Evolutionary conservation across 2,329 filamentous ascomycete species (phyloP), one percentile per base, ranked within the genome.

Genomic region (Leptosphaerulina australis): DNA sequence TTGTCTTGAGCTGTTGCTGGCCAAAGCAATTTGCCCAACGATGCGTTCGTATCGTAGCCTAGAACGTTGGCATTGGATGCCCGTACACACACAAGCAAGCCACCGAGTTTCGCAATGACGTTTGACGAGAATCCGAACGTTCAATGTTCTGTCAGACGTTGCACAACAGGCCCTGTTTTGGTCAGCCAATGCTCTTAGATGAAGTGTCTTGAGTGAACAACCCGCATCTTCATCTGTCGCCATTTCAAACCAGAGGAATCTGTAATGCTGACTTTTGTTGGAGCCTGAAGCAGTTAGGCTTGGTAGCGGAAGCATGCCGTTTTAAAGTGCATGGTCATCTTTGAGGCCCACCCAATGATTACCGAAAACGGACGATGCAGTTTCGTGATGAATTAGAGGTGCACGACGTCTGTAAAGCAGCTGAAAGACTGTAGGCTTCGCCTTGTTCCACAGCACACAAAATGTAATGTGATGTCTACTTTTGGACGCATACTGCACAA

Each of bases 61-160:
- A 12, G 17, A n/a, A 15, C n/a, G 21, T 22, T 20, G 35, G 26
- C 15, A 46, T 43, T 41, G 35, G 41, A 9, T 18, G 12, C 29
- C 26, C 21, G n/a, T 26, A 33, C 35, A 37, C 30, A 28, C 36
- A 22, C 35, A 37, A 18, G 21, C 21, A 45, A 45, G 48, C 48
- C 48, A 46, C 31, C 17, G 36, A 17, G 48, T 51, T 46, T 41
- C 48, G 44, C 34, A 43, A 33, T 45, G 50, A 49, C 53, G 49
- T 46, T 45, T 36, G 53, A 53, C 53, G 52, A 56, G 39, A 50
- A 60, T 39, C 33, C 24, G n/a, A 43, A 45, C 26, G 30, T 51
- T 46, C 28, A 55, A 36, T 14, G 36, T 55, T 55, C 55, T 49
- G 55, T 58, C 56, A 58, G 37, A 61, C 57, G 53, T 60, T 40